Base-by-base conservation (phyloP, 2,329 filamentous ascomycete species). In the Cordyceps tenuipes region DNA sequence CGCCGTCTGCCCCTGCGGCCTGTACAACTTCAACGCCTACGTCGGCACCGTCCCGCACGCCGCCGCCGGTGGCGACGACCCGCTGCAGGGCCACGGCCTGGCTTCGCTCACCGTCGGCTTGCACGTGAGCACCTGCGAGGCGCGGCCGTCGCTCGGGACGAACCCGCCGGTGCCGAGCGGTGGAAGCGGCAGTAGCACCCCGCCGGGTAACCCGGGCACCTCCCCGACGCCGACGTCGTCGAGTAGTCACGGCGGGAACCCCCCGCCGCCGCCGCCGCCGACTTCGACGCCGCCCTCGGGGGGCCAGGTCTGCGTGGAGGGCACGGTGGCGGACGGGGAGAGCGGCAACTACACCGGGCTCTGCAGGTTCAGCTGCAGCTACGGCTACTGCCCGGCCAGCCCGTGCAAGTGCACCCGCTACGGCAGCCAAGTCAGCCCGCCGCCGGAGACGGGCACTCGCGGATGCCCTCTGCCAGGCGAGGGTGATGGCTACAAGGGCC, bases 401-500 rank as follows among this genome's bases (percentile, higher is more conserved):
- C 67, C 69, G 2, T 75, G 72, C 60, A 68, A 69, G 47, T 75
- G 73, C 57, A 65, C 61, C 3, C 63, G 62, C 2, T 71, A 69
- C 17, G 74, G 73, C 23, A 55, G 65, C 34, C 68, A 68, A 46
- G 57, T 62, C 10, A 66, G 68, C 8, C 62, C 67, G 19, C 68
- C 67, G 7, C 64, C 64, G 0, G 51, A 61, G 3, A 72, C 65
- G 17, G 69, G 69, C 0, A 63, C 64, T 0, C 44, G 68, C 2
- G 73, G 75, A 0, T 72, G 71, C 41, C 74, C 75, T 4, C 53
- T 70, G 2, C 57, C 66, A 0, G 71, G 71, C 1, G 63, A 71
- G 29, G 66, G 68, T 43, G 69, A 72, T 3, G 67, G 69, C 1
- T 80, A 79, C 62, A 62, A 71, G 44, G 77, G 76, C 0, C 70